A percentile compares a stretch with the other conserved stretches of the same genome.
phyloP scores from a whole-genome alignment of 1,284 basidiomycete genomes.

The Rhizoctonia solani region DNA sequence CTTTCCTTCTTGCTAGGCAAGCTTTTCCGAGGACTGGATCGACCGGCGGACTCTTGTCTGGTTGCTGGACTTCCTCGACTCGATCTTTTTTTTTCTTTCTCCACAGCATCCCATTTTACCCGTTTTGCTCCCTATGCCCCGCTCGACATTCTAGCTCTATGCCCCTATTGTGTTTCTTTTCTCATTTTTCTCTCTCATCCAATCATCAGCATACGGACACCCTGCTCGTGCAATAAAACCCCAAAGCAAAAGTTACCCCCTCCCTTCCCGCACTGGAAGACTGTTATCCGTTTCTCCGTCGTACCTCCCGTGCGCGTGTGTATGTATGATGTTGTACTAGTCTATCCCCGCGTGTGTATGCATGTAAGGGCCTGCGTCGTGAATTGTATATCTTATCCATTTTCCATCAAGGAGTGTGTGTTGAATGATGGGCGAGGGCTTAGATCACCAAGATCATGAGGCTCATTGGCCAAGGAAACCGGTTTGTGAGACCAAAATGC shows the following conservation, averaged over 20 bases:
- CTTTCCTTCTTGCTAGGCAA: too few relatives aligned
- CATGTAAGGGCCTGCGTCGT: slow-evolving; percentile 34
- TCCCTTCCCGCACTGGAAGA: slow-evolving; percentile 32
- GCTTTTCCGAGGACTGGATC: not conserved
- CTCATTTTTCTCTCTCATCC: slow-evolving; percentile 18
- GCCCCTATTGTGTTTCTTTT: not conserved
- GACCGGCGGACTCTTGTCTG: too few relatives aligned
- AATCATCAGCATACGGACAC: slow-evolving; percentile 27
- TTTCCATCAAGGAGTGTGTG: not conserved
- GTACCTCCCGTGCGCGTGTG: too few relatives aligned
- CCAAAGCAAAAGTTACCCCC: slow-evolving; percentile 35
- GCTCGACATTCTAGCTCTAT: slow-evolving; percentile 7
- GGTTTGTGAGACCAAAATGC: too few relatives aligned
- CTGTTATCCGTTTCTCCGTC: not conserved
- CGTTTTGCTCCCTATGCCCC: slow-evolving; percentile 1
- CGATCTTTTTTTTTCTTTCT: too few relatives aligned
- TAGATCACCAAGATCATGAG: too few relatives aligned
- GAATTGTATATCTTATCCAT: slow-evolving; percentile 32
- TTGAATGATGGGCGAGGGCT: too few relatives aligned
- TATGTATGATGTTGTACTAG: slow-evolving; percentile 16
- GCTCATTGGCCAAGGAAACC: too few relatives aligned
- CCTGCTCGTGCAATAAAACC: slow-evolving; percentile 31
- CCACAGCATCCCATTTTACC: not conserved
- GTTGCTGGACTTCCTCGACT: too few relatives aligned
- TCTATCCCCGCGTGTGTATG: slow-evolving; percentile 22